phyloP scores from a whole-genome alignment of 169 alveolate species.

The Plasmodium inui region DNA sequence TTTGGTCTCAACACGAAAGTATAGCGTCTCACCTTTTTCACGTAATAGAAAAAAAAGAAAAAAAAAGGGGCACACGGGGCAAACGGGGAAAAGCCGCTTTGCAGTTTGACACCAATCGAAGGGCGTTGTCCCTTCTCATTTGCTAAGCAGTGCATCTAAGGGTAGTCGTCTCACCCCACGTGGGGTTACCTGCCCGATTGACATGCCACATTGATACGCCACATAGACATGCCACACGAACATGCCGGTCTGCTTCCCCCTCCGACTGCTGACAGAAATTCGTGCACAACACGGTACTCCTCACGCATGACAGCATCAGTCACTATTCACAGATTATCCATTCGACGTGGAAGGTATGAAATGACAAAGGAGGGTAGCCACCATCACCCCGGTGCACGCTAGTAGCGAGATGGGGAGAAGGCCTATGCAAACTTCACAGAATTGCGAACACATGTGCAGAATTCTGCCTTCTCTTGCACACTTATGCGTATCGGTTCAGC shows the following conservation, averaged over 20 bases:
- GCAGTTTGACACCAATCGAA: background rate
- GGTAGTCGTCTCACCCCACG: background rate
- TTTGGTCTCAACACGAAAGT: conserved; percentile 62
- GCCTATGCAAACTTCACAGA: too few species aligned
- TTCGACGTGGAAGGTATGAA: conserved; percentile 52
- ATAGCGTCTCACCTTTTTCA: conserved; percentile 63
- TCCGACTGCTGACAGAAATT: conserved; percentile 10
- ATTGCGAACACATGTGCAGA: background rate
- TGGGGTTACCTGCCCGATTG: background rate
- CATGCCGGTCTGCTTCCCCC: background rate
- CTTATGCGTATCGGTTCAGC: too few species aligned
- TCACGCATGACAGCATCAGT: conserved; percentile 24
- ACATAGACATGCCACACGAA: background rate
- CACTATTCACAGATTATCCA: conserved; percentile 68
- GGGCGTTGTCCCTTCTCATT: background rate
- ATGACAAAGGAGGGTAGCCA: background rate
- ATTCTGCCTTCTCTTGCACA: too few species aligned
- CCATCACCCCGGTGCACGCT: background rate
- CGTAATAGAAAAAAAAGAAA: background rate
- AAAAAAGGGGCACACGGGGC: too few species aligned
- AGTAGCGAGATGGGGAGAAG: too few species aligned
- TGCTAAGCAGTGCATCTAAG: background rate
- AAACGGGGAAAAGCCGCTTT: background rate
- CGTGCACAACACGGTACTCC: conserved; percentile 12
- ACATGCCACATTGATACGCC: too few species aligned